These are phyloP conservation scores for Thyridium curvatum DNA, from an alignment of 2,329 filamentous ascomycete genomes.

Conservation along the genomic window DNA sequence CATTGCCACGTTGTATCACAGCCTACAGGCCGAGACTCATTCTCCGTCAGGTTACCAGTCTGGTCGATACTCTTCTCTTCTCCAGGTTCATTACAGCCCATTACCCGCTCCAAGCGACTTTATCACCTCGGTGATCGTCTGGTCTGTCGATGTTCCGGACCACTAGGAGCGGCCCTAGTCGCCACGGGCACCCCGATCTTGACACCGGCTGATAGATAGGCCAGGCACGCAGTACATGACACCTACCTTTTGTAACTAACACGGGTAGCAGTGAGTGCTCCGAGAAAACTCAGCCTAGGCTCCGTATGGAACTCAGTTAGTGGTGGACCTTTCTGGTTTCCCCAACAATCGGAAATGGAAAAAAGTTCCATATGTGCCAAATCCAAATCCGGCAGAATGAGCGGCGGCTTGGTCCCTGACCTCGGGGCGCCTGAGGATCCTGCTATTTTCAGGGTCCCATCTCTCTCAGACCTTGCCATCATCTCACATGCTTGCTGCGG, in stretches of 20 bases:
- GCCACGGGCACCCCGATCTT: conserved; percentile 6
- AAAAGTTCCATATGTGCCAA: not conserved
- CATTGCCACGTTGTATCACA: not conserved
- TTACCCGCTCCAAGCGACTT: not conserved
- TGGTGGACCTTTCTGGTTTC: not conserved
- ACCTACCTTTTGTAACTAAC: too few species aligned
- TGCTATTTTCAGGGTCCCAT: too few species aligned
- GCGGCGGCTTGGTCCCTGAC: too few species aligned
- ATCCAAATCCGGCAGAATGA: too few species aligned
- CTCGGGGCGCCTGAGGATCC: too few species aligned
- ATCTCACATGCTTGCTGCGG: too few species aligned
- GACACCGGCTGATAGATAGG: too few species aligned
- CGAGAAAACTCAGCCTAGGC: too few species aligned
- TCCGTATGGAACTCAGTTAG: not conserved
- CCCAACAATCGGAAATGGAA: not conserved
- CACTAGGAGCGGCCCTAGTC: conserved; percentile 4
- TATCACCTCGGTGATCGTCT: not conserved
- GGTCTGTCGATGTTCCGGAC: not conserved
- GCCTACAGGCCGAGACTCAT: not conserved
- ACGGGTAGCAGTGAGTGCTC: too few species aligned
- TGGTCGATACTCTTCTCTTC: not conserved
- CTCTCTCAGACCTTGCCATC: too few species aligned
- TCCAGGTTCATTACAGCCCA: not conserved
- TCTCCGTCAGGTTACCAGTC: not conserved
- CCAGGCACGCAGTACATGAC: not conserved